Conservation (phyloP, 805 yeast species). For the Myxozyma monticola region DNA sequence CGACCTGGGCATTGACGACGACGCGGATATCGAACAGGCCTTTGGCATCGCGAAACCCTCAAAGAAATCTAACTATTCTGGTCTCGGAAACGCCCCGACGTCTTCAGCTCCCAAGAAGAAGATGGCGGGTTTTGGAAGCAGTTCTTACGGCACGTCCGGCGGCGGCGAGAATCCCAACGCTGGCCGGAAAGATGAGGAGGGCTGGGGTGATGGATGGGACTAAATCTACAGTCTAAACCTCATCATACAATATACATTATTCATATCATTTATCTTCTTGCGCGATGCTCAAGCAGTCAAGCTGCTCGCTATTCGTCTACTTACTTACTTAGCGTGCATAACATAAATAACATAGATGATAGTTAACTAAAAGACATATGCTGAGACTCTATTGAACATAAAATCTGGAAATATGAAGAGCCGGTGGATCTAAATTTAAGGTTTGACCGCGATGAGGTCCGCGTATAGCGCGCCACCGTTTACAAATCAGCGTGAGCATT, state of each 20-base stretch:
- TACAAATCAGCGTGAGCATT: too few relatives aligned
- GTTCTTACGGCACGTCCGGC: slow-evolving; percentile 6
- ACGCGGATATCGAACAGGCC: slow-evolving; percentile 55
- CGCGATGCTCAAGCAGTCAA: too few relatives aligned
- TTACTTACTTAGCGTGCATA: neutral
- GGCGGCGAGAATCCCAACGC: slow-evolving; percentile 8
- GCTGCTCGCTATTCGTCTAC: neutral
- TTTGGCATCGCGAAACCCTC: slow-evolving; percentile 64
- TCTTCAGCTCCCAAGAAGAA: slow-evolving; percentile 3
- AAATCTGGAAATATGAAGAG: too few relatives aligned
- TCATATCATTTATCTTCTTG: too few relatives aligned
- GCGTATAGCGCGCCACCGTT: too few relatives aligned
- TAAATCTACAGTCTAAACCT: neutral
- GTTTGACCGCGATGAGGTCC: too few relatives aligned
- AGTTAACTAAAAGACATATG: neutral
- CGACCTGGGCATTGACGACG: slow-evolving; percentile 47
- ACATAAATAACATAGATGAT: too few relatives aligned
- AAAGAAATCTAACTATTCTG: slow-evolving; percentile 57
- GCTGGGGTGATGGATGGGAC: slow-evolving; percentile 30
- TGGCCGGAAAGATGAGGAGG: slow-evolving; percentile 14
- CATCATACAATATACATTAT: too few relatives aligned
- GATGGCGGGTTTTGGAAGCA: slow-evolving; percentile 10
- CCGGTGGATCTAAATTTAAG: too few relatives aligned
- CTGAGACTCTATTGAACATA: too few relatives aligned
- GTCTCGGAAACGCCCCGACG: slow-evolving; percentile 34